A percentile compares a stretch with the other conserved stretches of the same genome.
phyloP scores from a whole-genome alignment of 768 basidiomycete genomes.

The Trichaptum fuscoviolaceum region DNA sequence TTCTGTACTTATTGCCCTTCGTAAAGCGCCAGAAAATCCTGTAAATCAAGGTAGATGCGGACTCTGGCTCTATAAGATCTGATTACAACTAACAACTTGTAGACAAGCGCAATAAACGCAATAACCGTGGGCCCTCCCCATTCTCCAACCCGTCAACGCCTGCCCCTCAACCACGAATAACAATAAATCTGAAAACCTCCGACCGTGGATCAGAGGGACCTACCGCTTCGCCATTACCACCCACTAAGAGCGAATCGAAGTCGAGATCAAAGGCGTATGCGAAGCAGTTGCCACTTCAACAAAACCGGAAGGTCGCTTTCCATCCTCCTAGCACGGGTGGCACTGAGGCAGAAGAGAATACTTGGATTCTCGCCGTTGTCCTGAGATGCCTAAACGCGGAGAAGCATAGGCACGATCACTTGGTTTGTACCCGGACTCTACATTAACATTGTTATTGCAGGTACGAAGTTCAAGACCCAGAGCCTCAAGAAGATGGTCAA shows the following conservation, averaged over 20 bases:
- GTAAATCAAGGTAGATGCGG: constrained; percentile 42
- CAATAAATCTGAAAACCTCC: constrained; percentile 10
- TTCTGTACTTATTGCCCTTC: constrained; percentile 61
- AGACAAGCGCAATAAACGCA: constrained; percentile 80
- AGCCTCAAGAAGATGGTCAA: constrained; percentile 76
- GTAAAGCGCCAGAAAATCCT: constrained; percentile 60
- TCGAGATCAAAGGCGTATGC: constrained; percentile 55
- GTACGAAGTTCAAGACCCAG: constrained; percentile 83
- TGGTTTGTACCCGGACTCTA: not conserved
- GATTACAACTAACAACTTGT: constrained; percentile 2
- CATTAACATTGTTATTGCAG: constrained; percentile 28
- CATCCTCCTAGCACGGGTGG: constrained; percentile 60
- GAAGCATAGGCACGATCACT: not conserved
- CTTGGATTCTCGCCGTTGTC: constrained; percentile 79
- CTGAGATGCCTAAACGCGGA: constrained; percentile 57
- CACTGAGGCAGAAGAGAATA: constrained; percentile 40
- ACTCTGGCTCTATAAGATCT: constrained; percentile 9
- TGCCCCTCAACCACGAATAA: constrained; percentile 7
- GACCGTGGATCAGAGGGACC: constrained; percentile 1
- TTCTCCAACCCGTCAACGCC: constrained; percentile 38
- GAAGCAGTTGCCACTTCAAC: constrained; percentile 62
- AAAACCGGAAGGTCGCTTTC: constrained; percentile 78
- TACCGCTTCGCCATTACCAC: constrained; percentile 10
- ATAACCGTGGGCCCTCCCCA: constrained; percentile 59
- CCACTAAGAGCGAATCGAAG: constrained; percentile 63